Evolutionary conservation across 371 early-diverging fungal species (phyloP), one percentile per base, ranked within the genome.

Genomic region (Sporodiniella umbellata): DNA sequence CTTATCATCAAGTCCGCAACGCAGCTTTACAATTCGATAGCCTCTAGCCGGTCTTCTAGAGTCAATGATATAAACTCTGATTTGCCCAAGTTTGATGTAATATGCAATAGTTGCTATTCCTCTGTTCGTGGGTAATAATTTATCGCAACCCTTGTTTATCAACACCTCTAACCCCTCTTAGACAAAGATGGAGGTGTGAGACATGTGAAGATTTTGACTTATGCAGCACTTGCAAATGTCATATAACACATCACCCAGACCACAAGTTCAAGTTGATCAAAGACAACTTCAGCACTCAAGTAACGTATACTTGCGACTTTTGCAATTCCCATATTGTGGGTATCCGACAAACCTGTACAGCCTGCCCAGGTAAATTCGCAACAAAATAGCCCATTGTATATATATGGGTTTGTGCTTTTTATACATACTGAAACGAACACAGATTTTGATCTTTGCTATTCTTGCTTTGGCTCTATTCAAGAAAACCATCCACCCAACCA

Each of bases 371-470:
- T 62, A 58, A 51, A 25, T 15, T 39, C 18, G 18, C 14, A 42
- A 1, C 1, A 31, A 24, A 8, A 24, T 12, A 47, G 21, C 22
- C 4, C 22, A 25, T 19, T 15, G 25, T 21, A 37, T 38, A 38
- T 45, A 12, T 45, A 11, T 28, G 6, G 25, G 21, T 3, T 17
- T 21, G 10, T 4, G 30, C 30, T 28, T 7, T 7, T 28, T 28
- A 10, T 10, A 28, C 10, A 28, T 7, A 10, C 30, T 28, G 7
- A 28, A 7, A 11, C 33, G 4, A 26, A 4, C 19, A 71, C 68
- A 40, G 81, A 81, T 48, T 81, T 78, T 47, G 81, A 81, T 45
- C 53, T 81, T 8, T 81, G 81, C 23, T 50, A 70, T 28, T 37
- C 53, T 3, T 81, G 81, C 40, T 64, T 73, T 35, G 50, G 58